Conservation (phyloP, 2,329 filamentous ascomycete species). For the Cladobotryum mycophilum region DNA sequence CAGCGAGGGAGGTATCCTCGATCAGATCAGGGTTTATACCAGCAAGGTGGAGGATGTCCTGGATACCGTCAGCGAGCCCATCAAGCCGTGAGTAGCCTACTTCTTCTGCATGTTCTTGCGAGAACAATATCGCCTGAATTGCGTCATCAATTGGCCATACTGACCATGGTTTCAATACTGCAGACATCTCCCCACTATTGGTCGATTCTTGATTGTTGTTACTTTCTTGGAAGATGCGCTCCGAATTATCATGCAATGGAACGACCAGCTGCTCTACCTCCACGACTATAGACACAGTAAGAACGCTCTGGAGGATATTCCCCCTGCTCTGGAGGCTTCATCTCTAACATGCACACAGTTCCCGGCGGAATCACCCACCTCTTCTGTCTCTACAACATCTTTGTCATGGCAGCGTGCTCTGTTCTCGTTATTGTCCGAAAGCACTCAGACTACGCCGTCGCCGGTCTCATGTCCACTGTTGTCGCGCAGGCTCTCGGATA, state of each 20-base stretch:
- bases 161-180: slow-evolving; percentile 16
- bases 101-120: background rate
- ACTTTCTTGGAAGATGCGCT: slow-evolving; percentile 97
- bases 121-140: too few species aligned
- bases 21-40: slow-evolving; percentile 86
- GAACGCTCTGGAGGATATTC: slow-evolving; percentile 23
- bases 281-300: slow-evolving; percentile 89
- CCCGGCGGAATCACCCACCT: slow-evolving; percentile 82
- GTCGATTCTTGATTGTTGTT: slow-evolving; percentile 94
- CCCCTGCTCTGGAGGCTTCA: background rate
- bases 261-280: slow-evolving; percentile 86
- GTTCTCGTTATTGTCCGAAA: slow-evolving; percentile 84
- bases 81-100: slow-evolving; percentile 68
- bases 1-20: slow-evolving; percentile 58
- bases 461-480: slow-evolving; percentile 83
- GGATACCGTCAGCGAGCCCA: slow-evolving; percentile 78
- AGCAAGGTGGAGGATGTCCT: slow-evolving; percentile 97
- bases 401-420: slow-evolving; percentile 81
- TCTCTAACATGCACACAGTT: slow-evolving; percentile 49
- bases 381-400: slow-evolving; percentile 85
- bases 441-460: slow-evolving; percentile 88
- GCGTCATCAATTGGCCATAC: slow-evolving; percentile 4
- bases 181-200: slow-evolving; percentile 90
- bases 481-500: slow-evolving; percentile 92
- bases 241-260: slow-evolving; percentile 96